A percentile compares a stretch with the other conserved stretches of the same genome.
These are phyloP conservation scores for Linderina pennispora DNA, from an alignment of 192 early-diverging fungal genomes.

Conservation along the genomic window DNA sequence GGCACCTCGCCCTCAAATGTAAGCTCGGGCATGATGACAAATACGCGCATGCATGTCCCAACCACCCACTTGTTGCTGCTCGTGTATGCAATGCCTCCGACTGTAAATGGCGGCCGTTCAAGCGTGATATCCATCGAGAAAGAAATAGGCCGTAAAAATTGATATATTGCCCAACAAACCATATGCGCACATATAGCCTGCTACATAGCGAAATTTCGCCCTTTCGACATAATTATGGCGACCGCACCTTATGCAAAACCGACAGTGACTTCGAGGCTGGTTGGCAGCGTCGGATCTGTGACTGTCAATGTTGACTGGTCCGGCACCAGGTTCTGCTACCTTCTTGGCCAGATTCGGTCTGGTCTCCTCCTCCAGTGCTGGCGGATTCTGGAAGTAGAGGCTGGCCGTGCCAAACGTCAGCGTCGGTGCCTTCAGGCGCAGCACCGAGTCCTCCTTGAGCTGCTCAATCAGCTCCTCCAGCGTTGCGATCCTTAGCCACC, in stretches of 20 bases:
- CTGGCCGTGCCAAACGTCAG: conserved; percentile 51
- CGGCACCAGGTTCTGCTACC: conserved; percentile 56
- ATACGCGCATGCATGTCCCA: conserved; percentile 11
- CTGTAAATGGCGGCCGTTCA: conserved; percentile 5
- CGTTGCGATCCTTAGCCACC: conserved; percentile 48
- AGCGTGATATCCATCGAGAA: conserved; percentile 19
- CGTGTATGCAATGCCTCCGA: conserved; percentile 22
- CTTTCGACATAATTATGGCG: too few relatives aligned
- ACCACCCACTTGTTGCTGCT: conserved; percentile 34
- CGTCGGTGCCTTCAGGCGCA: conserved; percentile 84
- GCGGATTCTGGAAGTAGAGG: conserved; percentile 88
- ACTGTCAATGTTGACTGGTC: conserved; percentile 70
- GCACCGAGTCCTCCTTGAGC: conserved; percentile 65
- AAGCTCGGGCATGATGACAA: conserved; percentile 16
- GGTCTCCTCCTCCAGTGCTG: conserved; percentile 67
- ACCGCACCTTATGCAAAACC: conserved; percentile 12
- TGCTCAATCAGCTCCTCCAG: conserved; percentile 79
- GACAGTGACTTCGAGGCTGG: conserved; percentile 35
- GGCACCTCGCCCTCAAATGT: conserved; percentile 1
- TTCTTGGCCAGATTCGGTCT: conserved; percentile 78
- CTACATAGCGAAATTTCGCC: too few relatives aligned
- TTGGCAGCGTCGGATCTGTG: conserved; percentile 61
- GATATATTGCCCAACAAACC: too few relatives aligned
- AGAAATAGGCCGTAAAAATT: neutral
- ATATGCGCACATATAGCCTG: too few relatives aligned